A percentile compares a stretch with the other conserved stretches of the same genome.
phyloP scores from a whole-genome alignment of 2,329 filamentous ascomycete species.

The Periconia digitata region DNA sequence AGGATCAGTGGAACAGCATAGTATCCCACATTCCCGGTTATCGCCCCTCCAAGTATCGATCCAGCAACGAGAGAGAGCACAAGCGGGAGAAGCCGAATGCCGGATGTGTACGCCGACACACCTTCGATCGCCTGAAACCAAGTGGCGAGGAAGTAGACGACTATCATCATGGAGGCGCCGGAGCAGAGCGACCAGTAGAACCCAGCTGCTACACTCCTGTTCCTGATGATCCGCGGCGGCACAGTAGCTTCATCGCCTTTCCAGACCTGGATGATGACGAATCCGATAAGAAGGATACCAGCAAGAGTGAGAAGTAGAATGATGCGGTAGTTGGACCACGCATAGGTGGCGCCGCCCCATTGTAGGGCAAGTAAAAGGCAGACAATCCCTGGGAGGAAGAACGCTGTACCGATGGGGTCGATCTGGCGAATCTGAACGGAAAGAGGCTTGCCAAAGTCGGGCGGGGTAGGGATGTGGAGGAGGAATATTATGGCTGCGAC shows the following conservation, averaged over 20 bases:
- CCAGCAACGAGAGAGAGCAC: slow-evolving; percentile 32
- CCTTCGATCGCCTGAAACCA: slow-evolving; percentile 41
- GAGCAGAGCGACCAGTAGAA: slow-evolving; percentile 13
- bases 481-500: not conserved
- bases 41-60: slow-evolving; percentile 28
- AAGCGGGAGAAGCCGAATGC: slow-evolving; percentile 37
- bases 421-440: slow-evolving; percentile 45
- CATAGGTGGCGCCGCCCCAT: slow-evolving; percentile 24
- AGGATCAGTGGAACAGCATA: slow-evolving; percentile 43
- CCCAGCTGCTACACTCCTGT: not conserved
- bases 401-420: slow-evolving; percentile 45
- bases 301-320: slow-evolving; percentile 46
- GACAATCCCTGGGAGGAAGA: slow-evolving; percentile 42
- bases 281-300: slow-evolving; percentile 41
- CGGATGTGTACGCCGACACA: slow-evolving; percentile 32
- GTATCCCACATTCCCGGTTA: slow-evolving; percentile 40
- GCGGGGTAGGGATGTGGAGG: not conserved
- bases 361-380: slow-evolving; percentile 48
- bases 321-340: slow-evolving; percentile 46
- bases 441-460: slow-evolving; percentile 12
- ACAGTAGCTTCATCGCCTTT: not conserved
- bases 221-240: not conserved
- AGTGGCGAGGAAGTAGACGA: slow-evolving; percentile 8
- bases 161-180: slow-evolving; percentile 11
- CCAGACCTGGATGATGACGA: slow-evolving; percentile 10